Conservation (phyloP, 192 early-diverging fungal genomes). For the Entomortierella lignicola region DNA sequence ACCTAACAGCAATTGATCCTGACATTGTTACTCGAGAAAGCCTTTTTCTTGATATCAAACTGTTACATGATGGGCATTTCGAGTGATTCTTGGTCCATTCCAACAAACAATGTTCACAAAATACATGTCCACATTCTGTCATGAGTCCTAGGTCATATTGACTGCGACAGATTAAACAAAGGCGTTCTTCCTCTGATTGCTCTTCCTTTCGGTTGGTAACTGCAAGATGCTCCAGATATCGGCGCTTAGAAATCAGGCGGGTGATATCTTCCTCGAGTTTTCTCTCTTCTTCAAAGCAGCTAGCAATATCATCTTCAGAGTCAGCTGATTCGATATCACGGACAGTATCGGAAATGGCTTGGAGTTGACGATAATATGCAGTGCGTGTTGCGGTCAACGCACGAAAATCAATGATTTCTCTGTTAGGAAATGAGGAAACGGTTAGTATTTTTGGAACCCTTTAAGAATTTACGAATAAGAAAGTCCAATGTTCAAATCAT, state of each 20-base stretch:
- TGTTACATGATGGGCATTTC: conserved; percentile 49
- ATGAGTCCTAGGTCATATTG: conserved; percentile 36
- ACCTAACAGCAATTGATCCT: not conserved
- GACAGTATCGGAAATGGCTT: conserved; percentile 57
- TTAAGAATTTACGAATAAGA: not conserved
- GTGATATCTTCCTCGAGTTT: conserved; percentile 13
- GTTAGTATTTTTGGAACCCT: not conserved
- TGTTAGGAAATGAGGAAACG: not conserved
- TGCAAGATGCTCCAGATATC: conserved; percentile 47
- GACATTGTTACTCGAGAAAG: conserved; percentile 24
- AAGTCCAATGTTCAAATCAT: conserved; percentile 6
- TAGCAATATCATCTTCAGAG: conserved; percentile 19
- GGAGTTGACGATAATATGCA: conserved; percentile 55
- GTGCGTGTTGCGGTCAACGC: conserved; percentile 42
- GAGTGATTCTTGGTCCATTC: conserved; percentile 45
- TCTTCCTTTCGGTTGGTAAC: not conserved
- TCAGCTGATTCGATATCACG: conserved; percentile 24
- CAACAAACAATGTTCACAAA: conserved; percentile 45
- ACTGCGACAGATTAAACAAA: conserved; percentile 51
- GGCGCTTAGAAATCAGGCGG: conserved; percentile 19
- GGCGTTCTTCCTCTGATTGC: conserved; percentile 9
- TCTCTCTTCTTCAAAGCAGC: conserved; percentile 26
- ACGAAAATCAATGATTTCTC: conserved; percentile 24
- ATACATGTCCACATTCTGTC: conserved; percentile 51
- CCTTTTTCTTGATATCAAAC: conserved; percentile 15